Evolutionary conservation across 2,329 filamentous ascomycete genomes (phyloP), one percentile per base, ranked within the genome.

Genomic region (Pseudogymnoascus sp.): DNA sequence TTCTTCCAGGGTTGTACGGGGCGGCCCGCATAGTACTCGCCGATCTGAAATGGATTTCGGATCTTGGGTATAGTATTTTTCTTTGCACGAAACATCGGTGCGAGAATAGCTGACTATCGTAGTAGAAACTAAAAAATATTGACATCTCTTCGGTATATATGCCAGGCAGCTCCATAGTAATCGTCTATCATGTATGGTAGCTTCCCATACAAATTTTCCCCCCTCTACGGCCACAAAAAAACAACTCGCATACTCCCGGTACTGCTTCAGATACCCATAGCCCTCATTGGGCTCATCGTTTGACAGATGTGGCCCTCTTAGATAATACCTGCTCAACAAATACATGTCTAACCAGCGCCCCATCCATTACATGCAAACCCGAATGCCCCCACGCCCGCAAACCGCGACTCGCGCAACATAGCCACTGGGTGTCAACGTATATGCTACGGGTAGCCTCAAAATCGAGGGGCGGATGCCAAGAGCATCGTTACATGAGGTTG

Each of bases 391-490:
- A 62, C 23, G 12, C 62, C 62, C 26, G 28, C 61, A 60, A 63
- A 63, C 26, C 21, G 34, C 13, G 58, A 62, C n/a, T 61, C 58
- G 15, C 41, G 30, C 23, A 62, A 18, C 62, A 62, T 60, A 39
- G 62, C 61, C 74, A 75, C 1, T 64, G 41, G n/a, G 63, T 67
- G 12, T 67, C 66, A 1, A 65, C 64, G 58, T 73, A 76, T 4
- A 72, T 65, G 2, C 70, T 65, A 10, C 63, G 67, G 8, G 75
- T 69, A 0, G 73, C 70, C 23, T 61, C 58, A 34, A 71, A 73
- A 61, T 74, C 69, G 41, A 75, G 68, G 0, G 71, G 67, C 0
- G 70, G 15, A 72, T 75, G 63, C 75, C 72, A 63, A 75, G 69
- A 4, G 65, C 61, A 34, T 70, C 68, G n/a, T 10, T 10, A 7